These are phyloP conservation scores for Flagelloscypha sp. DNA, from an alignment of 768 basidiomycete species.

Conservation along the genomic window DNA sequence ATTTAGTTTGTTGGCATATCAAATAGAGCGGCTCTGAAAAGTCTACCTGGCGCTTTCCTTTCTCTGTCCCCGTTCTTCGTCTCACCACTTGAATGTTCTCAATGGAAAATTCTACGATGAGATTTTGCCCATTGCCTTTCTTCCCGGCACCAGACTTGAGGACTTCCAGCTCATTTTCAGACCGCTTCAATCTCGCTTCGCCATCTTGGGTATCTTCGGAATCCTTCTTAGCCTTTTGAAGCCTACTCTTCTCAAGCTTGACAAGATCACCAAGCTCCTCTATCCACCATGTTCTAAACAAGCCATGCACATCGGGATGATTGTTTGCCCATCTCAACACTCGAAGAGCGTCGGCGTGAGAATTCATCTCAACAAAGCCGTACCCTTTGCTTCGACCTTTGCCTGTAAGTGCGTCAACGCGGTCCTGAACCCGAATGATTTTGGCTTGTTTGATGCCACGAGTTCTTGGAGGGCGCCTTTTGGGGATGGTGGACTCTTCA, in stretches of 20 bases:
- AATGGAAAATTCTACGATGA: constrained; percentile 94
- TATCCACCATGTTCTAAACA: constrained; percentile 82
- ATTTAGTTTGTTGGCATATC: constrained; percentile 9
- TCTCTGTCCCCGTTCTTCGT: constrained; percentile 50
- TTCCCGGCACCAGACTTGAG: constrained; percentile 19
- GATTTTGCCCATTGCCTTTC: constrained; percentile 36
- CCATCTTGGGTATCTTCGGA: constrained; percentile 43
- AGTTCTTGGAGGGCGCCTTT: constrained; percentile 26
- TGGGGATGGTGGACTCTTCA: constrained; percentile 19
- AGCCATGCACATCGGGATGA: constrained; percentile 52
- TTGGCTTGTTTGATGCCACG: constrained; percentile 78
- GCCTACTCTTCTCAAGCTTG: constrained; percentile 39
- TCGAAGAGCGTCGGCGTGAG: constrained; percentile 83
- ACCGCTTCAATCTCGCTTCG: constrained; percentile 45
- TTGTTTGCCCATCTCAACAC: constrained; percentile 94
- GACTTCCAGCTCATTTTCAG: constrained; percentile 50
- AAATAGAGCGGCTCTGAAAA: constrained; percentile 2
- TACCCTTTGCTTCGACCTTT: constrained; percentile 90
- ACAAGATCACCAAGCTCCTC: constrained; percentile 60
- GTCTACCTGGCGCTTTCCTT: constrained; percentile 22
- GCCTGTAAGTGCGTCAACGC: constrained; percentile 81
- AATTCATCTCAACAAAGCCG: constrained; percentile 87
- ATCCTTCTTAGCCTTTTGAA: constrained; percentile 30
- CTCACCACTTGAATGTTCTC: constrained; percentile 90
- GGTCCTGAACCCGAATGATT: constrained; percentile 82